Percentiles rank a stretch among this genome's conserved stretches.
Conservation (phyloP, 106 monocot genomes). For the Dendrobium officinale region DNA sequence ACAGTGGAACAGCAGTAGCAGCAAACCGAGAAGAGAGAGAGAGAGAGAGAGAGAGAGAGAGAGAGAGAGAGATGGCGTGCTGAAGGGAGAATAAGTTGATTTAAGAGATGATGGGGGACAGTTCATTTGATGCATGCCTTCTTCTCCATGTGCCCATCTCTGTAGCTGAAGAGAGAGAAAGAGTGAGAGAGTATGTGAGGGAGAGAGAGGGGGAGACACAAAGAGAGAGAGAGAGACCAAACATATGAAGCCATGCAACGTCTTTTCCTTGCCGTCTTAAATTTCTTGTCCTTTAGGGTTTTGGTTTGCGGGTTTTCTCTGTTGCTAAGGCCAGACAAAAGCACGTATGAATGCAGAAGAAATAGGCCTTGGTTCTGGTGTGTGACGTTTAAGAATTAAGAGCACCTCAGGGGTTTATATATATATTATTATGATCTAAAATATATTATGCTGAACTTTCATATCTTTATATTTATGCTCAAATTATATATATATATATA, state of each 20-base stretch:
- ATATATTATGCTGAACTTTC: too few relatives aligned
- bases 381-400: background rate
- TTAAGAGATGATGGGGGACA: constrained; percentile 3
- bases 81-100: background rate
- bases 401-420: background rate
- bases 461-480: too few relatives aligned
- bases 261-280: background rate
- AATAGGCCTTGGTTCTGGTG: background rate
- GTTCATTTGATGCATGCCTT: background rate
- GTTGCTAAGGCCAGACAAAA: background rate
- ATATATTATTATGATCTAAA: background rate
- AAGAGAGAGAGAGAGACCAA: background rate
- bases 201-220: background rate
- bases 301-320: background rate
- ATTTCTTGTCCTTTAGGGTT: background rate
- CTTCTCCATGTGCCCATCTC: background rate
- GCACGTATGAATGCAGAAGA: background rate
- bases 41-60: background rate
- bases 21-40: background rate
- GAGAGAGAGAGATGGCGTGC: background rate
- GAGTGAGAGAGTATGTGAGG: too few relatives aligned
- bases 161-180: background rate
- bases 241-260: background rate
- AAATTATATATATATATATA: too few relatives aligned
- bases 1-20: background rate